Percentiles rank a stretch among this genome's conserved stretches.
Evolutionary conservation across 257 asterid species (phyloP).

Genomic region (Ajuga chamaepitys): DNA sequence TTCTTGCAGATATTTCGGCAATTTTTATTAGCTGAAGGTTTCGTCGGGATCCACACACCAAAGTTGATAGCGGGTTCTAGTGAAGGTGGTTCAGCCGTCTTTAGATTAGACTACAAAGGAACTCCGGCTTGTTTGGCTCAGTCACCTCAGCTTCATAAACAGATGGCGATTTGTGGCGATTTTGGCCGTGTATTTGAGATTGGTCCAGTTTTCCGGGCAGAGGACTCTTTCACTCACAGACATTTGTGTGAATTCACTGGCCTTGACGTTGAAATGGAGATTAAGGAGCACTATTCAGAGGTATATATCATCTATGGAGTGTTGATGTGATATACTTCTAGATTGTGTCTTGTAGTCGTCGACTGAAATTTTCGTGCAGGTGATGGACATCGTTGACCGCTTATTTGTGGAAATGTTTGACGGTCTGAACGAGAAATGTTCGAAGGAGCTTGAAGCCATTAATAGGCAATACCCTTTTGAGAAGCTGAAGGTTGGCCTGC

Average conservation of each 20-base stretch:
- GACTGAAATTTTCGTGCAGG: constrained; percentile 40
- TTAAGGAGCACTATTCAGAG: constrained; percentile 88
- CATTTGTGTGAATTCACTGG: constrained; percentile 94
- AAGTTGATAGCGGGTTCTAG: constrained; percentile 83
- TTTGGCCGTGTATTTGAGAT: constrained; percentile 83
- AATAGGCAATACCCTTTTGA: constrained; percentile 74
- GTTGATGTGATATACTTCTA: not conserved
- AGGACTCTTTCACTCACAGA: constrained; percentile 86
- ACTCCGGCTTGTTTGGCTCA: constrained; percentile 88
- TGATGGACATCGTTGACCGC: constrained; percentile 80
- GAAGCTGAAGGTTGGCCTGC: constrained; percentile 60
- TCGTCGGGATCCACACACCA: constrained; percentile 75
- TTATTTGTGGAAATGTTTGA: constrained; percentile 83
- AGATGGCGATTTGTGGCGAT: constrained; percentile 87
- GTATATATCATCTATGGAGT: constrained; percentile 23
- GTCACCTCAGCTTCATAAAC: constrained; percentile 94
- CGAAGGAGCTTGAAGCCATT: constrained; percentile 76
- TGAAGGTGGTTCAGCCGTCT: constrained; percentile 95
- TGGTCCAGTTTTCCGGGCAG: constrained; percentile 90
- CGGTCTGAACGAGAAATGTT: constrained; percentile 51
- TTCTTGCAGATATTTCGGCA: constrained; percentile 59
- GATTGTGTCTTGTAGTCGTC: not conserved
- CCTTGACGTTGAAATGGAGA: constrained; percentile 94
- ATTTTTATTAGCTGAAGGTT: constrained; percentile 52
- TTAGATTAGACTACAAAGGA: constrained; percentile 76